phyloP scores from a whole-genome alignment of 345 rosid species.

The Eutrema heterophyllum region DNA sequence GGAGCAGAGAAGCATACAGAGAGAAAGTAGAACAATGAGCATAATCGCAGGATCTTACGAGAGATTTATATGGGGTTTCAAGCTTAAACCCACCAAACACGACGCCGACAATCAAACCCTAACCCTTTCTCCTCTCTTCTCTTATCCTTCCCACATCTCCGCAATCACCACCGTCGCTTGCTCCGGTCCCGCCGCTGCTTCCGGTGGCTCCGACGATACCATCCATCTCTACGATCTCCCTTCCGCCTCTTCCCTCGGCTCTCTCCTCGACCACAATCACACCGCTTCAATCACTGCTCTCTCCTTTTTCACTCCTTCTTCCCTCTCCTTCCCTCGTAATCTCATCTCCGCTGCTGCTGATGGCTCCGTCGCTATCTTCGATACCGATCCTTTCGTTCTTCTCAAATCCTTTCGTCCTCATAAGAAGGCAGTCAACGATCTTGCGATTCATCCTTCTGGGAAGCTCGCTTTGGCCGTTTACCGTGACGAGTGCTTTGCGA shows the following conservation, averaged over 20 bases:
- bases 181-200: conserved; percentile 76
- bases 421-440: conserved; percentile 62
- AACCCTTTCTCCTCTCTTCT: conserved; percentile 63
- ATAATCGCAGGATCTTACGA: conserved; percentile 91
- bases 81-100: conserved; percentile 50
- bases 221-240: conserved; percentile 84
- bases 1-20: not conserved
- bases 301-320: conserved; percentile 68
- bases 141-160: conserved; percentile 84
- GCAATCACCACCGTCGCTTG: conserved; percentile 78
- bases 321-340: conserved; percentile 80
- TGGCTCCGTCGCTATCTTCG: conserved; percentile 80
- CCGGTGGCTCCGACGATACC: conserved; percentile 79
- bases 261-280: conserved; percentile 60
- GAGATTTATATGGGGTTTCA: conserved; percentile 85
- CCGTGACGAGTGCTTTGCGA: conserved; percentile 74
- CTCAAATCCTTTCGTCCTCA: conserved; percentile 64
- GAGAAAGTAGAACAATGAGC: conserved; percentile 36
- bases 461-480: conserved; percentile 77
- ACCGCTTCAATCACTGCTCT: conserved; percentile 71
- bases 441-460: conserved; percentile 78
- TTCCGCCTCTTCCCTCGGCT: conserved; percentile 77
- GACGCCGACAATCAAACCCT: conserved; percentile 33
- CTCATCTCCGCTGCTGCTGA: conserved; percentile 78
- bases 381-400: conserved; percentile 79